Percentiles rank a stretch among this genome's conserved stretches.
Conservation (phyloP, 2,329 filamentous ascomycete species). For the Phialemoniopsis sp. region DNA sequence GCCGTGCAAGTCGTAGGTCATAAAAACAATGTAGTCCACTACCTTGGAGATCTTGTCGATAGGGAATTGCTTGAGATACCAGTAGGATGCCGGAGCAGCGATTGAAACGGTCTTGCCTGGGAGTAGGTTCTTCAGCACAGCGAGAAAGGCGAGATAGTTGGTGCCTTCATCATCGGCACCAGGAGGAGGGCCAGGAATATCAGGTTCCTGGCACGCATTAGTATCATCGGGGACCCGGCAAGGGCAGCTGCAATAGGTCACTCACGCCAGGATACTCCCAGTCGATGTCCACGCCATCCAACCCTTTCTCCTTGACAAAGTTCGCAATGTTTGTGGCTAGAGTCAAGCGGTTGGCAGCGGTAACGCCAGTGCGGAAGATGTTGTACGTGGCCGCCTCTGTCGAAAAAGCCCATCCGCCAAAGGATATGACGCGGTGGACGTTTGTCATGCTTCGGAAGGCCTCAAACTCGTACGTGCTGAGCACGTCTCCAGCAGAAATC, state of each 20-base stretch:
- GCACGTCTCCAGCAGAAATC: slow-evolving; percentile 15
- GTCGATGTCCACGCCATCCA: slow-evolving; percentile 24
- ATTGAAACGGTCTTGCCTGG: slow-evolving; percentile 19
- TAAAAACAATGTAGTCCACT: slow-evolving; percentile 26
- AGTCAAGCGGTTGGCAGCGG: slow-evolving; percentile 2
- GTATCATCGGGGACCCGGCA: too few species aligned
- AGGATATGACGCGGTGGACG: slow-evolving; percentile 33
- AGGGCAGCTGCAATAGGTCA: too few species aligned
- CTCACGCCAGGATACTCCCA: slow-evolving; percentile 5
- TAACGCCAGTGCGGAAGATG: slow-evolving; percentile 24
- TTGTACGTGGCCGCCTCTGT: slow-evolving; percentile 27
- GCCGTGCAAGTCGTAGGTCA: slow-evolving; percentile 30
- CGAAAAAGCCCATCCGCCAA: slow-evolving; percentile 40
- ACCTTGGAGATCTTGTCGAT: slow-evolving; percentile 17
- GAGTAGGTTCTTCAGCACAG: slow-evolving; percentile 16
- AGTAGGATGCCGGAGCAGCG: slow-evolving; percentile 11
- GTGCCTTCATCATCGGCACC: slow-evolving; percentile 18
- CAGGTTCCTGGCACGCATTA: slow-evolving; percentile 16
- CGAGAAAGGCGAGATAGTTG: slow-evolving; percentile 28
- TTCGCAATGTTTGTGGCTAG: slow-evolving; percentile 11
- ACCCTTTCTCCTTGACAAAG: slow-evolving; percentile 23
- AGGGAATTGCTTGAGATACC: slow-evolving; percentile 23
- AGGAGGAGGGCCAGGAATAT: slow-evolving; percentile 28
- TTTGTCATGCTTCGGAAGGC: slow-evolving; percentile 21
- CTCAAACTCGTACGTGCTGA: slow-evolving; percentile 19